A percentile compares a stretch with the other conserved stretches of the same genome.
These are phyloP conservation scores for Adansonia rubrostipa DNA, from an alignment of 441 rosid genomes.

Conservation along the genomic window DNA sequence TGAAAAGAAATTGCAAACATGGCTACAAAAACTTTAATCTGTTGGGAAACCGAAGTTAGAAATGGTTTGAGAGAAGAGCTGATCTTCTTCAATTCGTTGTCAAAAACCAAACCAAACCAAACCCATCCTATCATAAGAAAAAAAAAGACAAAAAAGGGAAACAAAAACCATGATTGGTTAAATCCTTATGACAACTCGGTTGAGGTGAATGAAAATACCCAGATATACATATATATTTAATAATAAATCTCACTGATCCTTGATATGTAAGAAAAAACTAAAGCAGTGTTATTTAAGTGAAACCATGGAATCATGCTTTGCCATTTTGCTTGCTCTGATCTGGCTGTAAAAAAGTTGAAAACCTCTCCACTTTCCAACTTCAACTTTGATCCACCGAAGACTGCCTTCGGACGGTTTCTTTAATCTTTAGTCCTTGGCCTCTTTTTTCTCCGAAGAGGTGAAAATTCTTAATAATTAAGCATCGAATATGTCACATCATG, in stretches of 20 bases:
- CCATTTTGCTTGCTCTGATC: not conserved
- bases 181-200: not conserved
- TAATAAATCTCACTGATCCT: not conserved
- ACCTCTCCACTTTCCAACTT: too few relatives aligned
- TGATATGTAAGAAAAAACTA: not conserved
- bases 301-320: not conserved
- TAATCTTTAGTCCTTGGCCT: not conserved
- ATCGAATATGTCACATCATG: not conserved
- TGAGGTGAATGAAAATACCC: conserved; percentile 1
- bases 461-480: not conserved
- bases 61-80: not conserved
- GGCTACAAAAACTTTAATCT: not conserved
- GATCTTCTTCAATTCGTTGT: not conserved
- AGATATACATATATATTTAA: not conserved
- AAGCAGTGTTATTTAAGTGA: not conserved
- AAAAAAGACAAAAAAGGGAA: not conserved
- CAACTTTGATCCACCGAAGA: not conserved
- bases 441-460: not conserved
- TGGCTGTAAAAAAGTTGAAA: not conserved
- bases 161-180: not conserved
- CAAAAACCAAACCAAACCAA: not conserved
- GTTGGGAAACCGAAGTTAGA: not conserved
- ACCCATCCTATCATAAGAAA: not conserved
- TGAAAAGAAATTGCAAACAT: not conserved
- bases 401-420: not conserved